These are phyloP conservation scores for Sarocladiaceae sp. DNA, from an alignment of 2,329 filamentous ascomycete genomes.

Conservation along the genomic window DNA sequence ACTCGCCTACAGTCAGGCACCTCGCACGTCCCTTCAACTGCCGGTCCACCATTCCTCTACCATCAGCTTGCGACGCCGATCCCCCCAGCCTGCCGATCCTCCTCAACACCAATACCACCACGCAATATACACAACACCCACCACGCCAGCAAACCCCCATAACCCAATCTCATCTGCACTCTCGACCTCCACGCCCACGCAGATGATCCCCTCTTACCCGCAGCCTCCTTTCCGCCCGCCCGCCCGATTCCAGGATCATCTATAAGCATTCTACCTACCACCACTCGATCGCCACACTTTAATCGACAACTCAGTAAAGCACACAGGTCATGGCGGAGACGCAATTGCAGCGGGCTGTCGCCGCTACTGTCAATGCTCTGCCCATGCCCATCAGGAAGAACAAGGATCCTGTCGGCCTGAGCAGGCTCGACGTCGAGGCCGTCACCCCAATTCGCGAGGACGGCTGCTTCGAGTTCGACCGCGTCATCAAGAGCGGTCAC, in stretches of 20 bases:
- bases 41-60: not conserved
- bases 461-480: constrained; percentile 92
- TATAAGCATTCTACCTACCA: too few species aligned
- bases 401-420: constrained; percentile 17
- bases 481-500: constrained; percentile 82
- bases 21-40: not conserved
- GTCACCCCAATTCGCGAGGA: constrained; percentile 89
- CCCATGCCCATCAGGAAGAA: constrained; percentile 11
- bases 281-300: too few species aligned
- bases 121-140: too few species aligned
- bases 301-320: too few species aligned
- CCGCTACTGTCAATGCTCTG: not conserved
- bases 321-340: constrained; percentile 21
- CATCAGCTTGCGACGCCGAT: not conserved
- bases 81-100: not conserved
- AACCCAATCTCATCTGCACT: too few species aligned
- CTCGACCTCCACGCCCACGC: not conserved
- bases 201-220: constrained; percentile 5
- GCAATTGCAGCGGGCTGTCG: constrained; percentile 14
- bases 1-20: too few species aligned
- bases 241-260: too few species aligned
- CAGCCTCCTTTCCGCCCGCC: constrained; percentile 2
- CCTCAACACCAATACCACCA: not conserved
- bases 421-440: constrained; percentile 43
- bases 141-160: too few species aligned